phyloP scores from a whole-genome alignment of 192 early-diverging fungal species.

The Gamsiella multidivaricata region DNA sequence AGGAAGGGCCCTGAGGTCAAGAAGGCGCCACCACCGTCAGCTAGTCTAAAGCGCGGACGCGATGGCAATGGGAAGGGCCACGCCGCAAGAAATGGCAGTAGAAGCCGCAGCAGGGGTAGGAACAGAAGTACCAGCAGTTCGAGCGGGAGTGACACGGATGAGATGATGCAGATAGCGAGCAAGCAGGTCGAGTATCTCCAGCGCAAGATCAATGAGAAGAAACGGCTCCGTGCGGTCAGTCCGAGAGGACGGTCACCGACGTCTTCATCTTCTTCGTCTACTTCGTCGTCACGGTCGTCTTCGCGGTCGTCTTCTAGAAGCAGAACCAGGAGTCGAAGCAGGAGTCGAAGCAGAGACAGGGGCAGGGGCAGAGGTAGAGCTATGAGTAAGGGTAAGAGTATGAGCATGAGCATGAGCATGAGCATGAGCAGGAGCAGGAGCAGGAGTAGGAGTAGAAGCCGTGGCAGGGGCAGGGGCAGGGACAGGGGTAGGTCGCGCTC shows the following conservation, averaged over 20 bases:
- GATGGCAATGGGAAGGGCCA: background rate
- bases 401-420: too few species aligned
- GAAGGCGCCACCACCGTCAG: background rate
- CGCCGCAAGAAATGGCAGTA: background rate
- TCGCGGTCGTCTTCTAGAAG: constrained; percentile 14
- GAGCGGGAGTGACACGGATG: constrained; percentile 38
- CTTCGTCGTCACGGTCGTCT: constrained; percentile 2
- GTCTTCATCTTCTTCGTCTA: constrained; percentile 6
- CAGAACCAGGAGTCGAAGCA: too few species aligned
- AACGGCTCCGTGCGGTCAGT: constrained; percentile 10
- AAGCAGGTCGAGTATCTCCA: constrained; percentile 45
- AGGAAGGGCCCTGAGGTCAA: background rate
- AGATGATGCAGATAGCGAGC: constrained; percentile 46
- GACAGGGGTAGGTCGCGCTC: too few species aligned
- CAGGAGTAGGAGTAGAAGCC: too few species aligned
- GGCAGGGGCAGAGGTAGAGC: too few species aligned
- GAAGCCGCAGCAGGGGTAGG: too few species aligned
- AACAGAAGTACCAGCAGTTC: too few species aligned
- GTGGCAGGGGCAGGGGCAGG: too few species aligned
- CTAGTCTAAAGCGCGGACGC: constrained; percentile 7
- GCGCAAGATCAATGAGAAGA: constrained; percentile 45
- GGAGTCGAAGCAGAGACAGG: too few species aligned
- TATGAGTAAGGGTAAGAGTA: too few species aligned
- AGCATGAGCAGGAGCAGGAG: too few species aligned
- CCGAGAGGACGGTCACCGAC: constrained; percentile 9